Evolutionary conservation across 352 stramenopile species (phyloP), one percentile per base, ranked within the genome.

Genomic region (Phytophthora cactorum): DNA sequence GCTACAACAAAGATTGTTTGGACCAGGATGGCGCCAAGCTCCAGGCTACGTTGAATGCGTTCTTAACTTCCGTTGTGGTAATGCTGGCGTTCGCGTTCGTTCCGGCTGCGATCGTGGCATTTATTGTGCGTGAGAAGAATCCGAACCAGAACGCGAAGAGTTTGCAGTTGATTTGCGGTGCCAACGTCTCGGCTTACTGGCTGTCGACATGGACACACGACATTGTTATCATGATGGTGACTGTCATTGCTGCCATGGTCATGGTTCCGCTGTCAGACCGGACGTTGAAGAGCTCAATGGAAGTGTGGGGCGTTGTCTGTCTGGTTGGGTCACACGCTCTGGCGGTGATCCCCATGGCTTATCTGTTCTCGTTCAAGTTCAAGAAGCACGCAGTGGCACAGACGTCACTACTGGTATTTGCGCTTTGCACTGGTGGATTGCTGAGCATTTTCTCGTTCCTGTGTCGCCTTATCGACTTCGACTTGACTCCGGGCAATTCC

Each of bases 391-490:
- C 81, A 1, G 72, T 67, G 6, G 85, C 83, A 1, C 85, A 93
- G 55, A 91, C 79, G n/a, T 84, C 77, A 5, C 65, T 91, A 47
- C 68, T 93, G 27, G 79, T 91, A 5, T 86, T 93, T 45, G 69
- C 72, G 1, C 69, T 93, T 0, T 77, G 81, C 17, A 82, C 80
- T 0, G 85, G 81, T 17, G 81, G 79, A 5, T 62, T 93, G 49
- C 63, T 93, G 25, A 90, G 82, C 45, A 91, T 93, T 46, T 88
- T 93, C 54, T 93, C 84, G 38, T 91, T 93, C 52, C 45, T 93
- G 46, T 93, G 84, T 52, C 82, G 84, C 22, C 62, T 93, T 27
- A 81, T 93, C 6, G 76, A 89, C 55, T 90, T 87, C 34, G 46
- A 68, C 15, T 60, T 82, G 47, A 67, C 53, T 4, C 55, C 72